Conservation (phyloP, 768 basidiomycete genomes). For the Tulasnella sp. region DNA sequence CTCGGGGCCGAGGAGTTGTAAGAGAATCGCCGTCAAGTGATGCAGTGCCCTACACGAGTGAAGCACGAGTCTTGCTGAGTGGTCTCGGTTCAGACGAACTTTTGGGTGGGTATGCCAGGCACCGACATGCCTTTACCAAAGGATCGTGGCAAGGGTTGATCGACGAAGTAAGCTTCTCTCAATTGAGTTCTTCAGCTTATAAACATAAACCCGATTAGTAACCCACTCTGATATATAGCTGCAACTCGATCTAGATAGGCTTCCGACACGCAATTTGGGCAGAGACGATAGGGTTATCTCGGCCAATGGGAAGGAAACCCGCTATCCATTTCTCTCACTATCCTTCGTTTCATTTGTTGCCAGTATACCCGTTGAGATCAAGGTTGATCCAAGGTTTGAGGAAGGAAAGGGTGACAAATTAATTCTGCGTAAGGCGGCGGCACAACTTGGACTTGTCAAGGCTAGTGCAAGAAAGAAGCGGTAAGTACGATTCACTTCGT, state of each 20-base stretch:
- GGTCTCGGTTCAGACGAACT: conserved; percentile 94
- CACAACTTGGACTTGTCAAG: conserved; percentile 57
- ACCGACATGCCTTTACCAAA: conserved; percentile 56
- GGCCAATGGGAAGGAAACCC: conserved; percentile 78
- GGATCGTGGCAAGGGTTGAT: conserved; percentile 67
- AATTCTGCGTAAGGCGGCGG: conserved; percentile 58
- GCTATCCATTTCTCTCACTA: conserved; percentile 83
- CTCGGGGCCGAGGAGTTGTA: conserved; percentile 57
- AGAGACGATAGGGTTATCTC: conserved; percentile 92
- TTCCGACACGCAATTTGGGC: conserved; percentile 81
- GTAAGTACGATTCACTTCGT: neutral
- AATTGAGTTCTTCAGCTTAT: neutral
- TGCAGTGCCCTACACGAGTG: conserved; percentile 46
- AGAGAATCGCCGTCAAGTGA: conserved; percentile 28
- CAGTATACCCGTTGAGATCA: conserved; percentile 61
- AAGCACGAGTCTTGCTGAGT: conserved; percentile 71
- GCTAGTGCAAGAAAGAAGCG: conserved; percentile 72
- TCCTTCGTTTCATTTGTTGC: conserved; percentile 66
- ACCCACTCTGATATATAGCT: conserved; percentile 39
- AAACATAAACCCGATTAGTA: neutral
- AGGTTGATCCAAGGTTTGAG: conserved; percentile 61
- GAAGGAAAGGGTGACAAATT: conserved; percentile 85
- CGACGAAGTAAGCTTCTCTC: conserved; percentile 46
- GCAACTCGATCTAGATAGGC: conserved; percentile 76
- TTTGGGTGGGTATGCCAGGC: conserved; percentile 85